phyloP scores from a whole-genome alignment of 805 yeast genomes.

The Candida suzukii region DNA sequence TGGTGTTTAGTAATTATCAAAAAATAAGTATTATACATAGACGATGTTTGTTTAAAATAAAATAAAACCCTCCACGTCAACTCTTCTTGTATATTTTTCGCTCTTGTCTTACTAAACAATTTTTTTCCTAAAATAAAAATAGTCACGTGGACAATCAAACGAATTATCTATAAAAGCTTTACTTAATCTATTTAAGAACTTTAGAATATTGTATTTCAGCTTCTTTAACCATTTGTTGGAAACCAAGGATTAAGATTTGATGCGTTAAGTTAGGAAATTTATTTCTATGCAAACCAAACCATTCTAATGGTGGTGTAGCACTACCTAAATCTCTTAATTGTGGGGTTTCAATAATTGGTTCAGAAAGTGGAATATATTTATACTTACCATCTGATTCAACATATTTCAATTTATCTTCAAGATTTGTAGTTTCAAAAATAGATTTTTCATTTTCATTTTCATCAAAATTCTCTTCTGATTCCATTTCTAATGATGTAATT shows the following conservation, averaged over 20 bases:
- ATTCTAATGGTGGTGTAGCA: constrained; percentile 96
- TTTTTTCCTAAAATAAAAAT: no score
- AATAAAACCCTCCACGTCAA: no score
- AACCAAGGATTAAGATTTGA: constrained; percentile 62
- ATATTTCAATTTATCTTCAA: constrained; percentile 37
- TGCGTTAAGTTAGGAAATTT: constrained; percentile 84
- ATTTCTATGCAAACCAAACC: constrained; percentile 92
- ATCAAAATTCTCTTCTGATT: constrained; percentile 30
- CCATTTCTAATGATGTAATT: constrained; percentile 21
- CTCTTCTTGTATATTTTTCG: no score
- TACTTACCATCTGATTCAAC: constrained; percentile 41
- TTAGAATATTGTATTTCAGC: constrained; percentile 51
- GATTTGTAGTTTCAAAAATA: constrained; percentile 24
- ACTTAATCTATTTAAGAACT: constrained; percentile 32
- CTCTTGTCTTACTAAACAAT: no score
- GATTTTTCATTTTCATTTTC: constrained; percentile 27
- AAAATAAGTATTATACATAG: no score
- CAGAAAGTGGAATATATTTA: constrained; percentile 55
- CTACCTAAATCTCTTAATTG: constrained; percentile 86
- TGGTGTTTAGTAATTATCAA: no score
- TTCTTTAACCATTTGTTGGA: constrained; percentile 68
- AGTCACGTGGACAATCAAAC: no score
- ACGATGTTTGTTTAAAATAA: no score
- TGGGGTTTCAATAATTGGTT: constrained; percentile 84
- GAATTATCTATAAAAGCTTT: no score